Conservation (phyloP, 331 rosid genomes). For the Rhamnella rubrinervis region DNA sequence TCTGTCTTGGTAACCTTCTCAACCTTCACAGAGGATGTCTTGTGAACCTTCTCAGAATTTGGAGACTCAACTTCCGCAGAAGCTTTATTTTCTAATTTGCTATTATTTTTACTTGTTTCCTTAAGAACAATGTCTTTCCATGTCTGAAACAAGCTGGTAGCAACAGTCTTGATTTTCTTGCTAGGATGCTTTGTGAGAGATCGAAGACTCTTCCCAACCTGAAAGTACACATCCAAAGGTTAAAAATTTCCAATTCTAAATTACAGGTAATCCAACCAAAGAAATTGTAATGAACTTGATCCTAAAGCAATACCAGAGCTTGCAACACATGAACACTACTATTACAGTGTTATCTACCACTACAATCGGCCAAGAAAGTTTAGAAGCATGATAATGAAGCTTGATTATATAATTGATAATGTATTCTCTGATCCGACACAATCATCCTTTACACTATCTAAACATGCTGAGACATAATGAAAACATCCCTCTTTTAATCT, state of each 20-base stretch:
- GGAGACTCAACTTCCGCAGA: conserved; percentile 43
- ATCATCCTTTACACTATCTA: no score
- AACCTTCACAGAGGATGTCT: conserved; percentile 55
- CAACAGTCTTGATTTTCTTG: conserved; percentile 68
- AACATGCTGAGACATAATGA: no score
- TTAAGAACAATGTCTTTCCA: conserved; percentile 80
- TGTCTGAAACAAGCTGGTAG: conserved; percentile 64
- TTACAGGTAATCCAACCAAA: neutral
- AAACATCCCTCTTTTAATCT: no score
- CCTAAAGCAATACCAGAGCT: neutral
- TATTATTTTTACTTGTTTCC: conserved; percentile 79
- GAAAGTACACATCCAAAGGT: conserved; percentile 15
- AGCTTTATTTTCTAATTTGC: conserved; percentile 39
- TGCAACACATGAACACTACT: neutral
- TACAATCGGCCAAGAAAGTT: neutral
- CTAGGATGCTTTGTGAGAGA: conserved; percentile 81
- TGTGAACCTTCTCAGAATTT: conserved; percentile 59
- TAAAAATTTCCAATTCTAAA: conserved; percentile 11
- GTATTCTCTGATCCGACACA: no score
- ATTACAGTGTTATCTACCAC: neutral
- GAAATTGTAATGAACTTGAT: neutral
- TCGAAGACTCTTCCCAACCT: conserved; percentile 92
- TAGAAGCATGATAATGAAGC: neutral
- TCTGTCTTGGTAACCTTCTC: conserved; percentile 54
- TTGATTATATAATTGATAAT: no score